phyloP scores from a whole-genome alignment of 768 basidiomycete genomes.

The Thelephora ganbajun region DNA sequence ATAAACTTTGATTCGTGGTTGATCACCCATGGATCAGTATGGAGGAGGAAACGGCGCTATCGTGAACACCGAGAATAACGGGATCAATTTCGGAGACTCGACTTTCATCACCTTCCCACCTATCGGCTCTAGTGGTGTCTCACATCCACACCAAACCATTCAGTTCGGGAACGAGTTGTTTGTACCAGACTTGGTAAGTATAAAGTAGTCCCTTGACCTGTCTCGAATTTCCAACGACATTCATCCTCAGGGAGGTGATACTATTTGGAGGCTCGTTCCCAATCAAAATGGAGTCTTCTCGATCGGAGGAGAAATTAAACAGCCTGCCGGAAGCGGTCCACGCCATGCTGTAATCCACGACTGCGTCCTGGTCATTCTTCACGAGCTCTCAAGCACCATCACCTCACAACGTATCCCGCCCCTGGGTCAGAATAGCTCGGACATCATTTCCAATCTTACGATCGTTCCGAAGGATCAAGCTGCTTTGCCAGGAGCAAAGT shows the following conservation, averaged over 20 bases:
- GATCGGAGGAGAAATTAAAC: conserved; percentile 47
- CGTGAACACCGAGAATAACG: conserved; percentile 28
- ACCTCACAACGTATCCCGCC: conserved; percentile 42
- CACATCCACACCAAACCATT: conserved; percentile 56
- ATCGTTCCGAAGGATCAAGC: conserved; percentile 24
- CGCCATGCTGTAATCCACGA: conserved; percentile 26
- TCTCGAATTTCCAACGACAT: background rate
- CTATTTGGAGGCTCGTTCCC: conserved; percentile 45
- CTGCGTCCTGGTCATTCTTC: conserved; percentile 31
- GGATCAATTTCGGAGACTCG: conserved; percentile 16
- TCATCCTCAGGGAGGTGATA: conserved; percentile 43
- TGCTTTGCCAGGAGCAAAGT: conserved; percentile 24
- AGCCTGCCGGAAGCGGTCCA: conserved; percentile 52
- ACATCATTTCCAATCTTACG: conserved; percentile 34
- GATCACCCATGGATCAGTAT: conserved; percentile 23
- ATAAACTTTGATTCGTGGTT: background rate
- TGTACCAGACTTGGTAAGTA: conserved; percentile 47
- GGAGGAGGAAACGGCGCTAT: conserved; percentile 38
- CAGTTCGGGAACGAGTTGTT: conserved; percentile 43
- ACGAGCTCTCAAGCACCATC: conserved; percentile 43
- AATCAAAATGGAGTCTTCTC: conserved; percentile 30
- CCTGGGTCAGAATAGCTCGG: conserved; percentile 34
- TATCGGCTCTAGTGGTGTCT: conserved; percentile 14
- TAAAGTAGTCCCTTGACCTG: background rate
- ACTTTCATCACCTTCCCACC: conserved; percentile 40